Percentiles rank a stretch among this genome's conserved stretches.
These are phyloP conservation scores for Eucalyptus guilfoylei DNA, from an alignment of 345 rosid genomes.

Conservation along the genomic window DNA sequence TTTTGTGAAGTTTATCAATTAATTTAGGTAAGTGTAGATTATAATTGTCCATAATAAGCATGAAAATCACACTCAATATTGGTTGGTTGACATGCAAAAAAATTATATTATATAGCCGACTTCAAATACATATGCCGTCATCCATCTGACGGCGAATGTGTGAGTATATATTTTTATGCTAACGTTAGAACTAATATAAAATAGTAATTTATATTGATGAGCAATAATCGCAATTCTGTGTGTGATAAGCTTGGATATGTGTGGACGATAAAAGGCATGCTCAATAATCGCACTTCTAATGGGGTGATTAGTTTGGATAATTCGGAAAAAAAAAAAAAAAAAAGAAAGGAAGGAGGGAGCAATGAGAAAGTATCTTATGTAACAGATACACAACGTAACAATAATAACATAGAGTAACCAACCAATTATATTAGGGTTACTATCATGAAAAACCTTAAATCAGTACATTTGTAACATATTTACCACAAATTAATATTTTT, in stretches of 20 bases:
- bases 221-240: fast-evolving
- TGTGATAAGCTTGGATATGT: not conserved
- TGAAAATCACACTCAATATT: not conserved
- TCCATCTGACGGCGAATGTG: fast-evolving
- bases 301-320: not conserved
- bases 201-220: too few relatives aligned
- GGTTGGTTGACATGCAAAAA: not conserved
- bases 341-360: not conserved
- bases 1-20: not conserved
- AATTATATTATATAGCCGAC: not conserved
- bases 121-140: fast-evolving
- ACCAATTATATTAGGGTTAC: fast-evolving
- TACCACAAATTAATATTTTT: fast-evolving
- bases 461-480: fast-evolving
- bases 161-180: not conserved
- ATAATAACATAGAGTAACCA: too few relatives aligned
- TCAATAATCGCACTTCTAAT: not conserved
- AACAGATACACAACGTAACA: fast-evolving
- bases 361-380: too few relatives aligned
- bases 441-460: fast-evolving
- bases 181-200: not conserved
- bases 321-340: too few relatives aligned
- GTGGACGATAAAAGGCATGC: not conserved
- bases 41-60: not conserved
- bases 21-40: fast-evolving